These are phyloP conservation scores for Haplographium delicatum DNA, from an alignment of 495 filamentous ascomycete species.

Conservation along the genomic window DNA sequence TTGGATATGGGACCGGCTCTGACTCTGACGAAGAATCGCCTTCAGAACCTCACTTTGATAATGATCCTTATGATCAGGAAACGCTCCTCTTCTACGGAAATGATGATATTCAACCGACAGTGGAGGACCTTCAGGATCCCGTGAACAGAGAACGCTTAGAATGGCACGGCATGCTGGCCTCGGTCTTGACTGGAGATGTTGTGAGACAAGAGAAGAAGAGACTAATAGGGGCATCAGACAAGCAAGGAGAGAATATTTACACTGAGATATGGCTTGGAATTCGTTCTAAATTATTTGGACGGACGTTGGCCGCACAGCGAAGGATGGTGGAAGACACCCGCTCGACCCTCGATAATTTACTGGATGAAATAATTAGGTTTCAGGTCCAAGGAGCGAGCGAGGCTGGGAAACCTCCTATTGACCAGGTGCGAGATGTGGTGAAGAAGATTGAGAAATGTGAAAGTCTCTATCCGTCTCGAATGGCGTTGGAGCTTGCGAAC, in stretches of 20 bases:
- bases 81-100: constrained; percentile 83
- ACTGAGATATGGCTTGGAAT: constrained; percentile 89
- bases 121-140: constrained; percentile 83
- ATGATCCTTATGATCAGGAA: constrained; percentile 86
- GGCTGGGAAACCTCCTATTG: constrained; percentile 75
- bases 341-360: constrained; percentile 55
- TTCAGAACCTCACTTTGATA: constrained; percentile 73
- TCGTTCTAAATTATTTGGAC: constrained; percentile 72
- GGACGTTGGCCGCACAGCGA: constrained; percentile 74
- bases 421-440: constrained; percentile 86
- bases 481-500: constrained; percentile 64
- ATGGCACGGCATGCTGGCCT: constrained; percentile 97
- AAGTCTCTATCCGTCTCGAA: constrained; percentile 72
- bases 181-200: constrained; percentile 92
- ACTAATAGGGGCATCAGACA: constrained; percentile 75
- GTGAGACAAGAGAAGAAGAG: constrained; percentile 97
- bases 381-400: constrained; percentile 91
- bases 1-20: constrained; percentile 66
- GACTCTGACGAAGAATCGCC: constrained; percentile 89
- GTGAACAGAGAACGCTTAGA: constrained; percentile 88
- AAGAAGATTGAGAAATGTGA: constrained; percentile 84
- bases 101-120: constrained; percentile 79
- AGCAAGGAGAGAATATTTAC: constrained; percentile 65
- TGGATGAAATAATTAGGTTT: constrained; percentile 87
- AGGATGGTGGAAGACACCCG: constrained; percentile 80